Percentiles rank a stretch among this genome's conserved stretches.
Evolutionary conservation across 495 filamentous ascomycete species (phyloP).

Genomic region (Friedmanniomyces simplex): DNA sequence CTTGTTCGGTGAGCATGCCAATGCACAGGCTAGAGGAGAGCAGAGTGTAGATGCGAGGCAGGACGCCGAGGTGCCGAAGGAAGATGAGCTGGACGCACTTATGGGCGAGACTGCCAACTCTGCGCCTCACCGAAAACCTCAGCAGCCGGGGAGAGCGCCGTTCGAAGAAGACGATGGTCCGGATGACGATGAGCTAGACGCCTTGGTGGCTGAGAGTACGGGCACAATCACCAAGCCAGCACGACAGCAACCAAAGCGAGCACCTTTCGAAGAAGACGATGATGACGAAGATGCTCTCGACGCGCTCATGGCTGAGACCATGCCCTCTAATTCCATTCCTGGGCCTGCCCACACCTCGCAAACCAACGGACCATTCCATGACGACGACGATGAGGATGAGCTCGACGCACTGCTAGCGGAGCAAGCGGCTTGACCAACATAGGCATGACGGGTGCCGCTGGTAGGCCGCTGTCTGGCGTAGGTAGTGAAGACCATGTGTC

Average conservation of each 20-base stretch:
- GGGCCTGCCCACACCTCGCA: background rate
- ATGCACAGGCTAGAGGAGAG: background rate
- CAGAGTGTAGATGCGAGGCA: background rate
- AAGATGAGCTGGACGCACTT: slow-evolving; percentile 26
- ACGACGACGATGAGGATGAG: background rate
- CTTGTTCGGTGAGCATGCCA: background rate
- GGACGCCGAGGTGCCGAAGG: slow-evolving; percentile 11
- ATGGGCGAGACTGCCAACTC: slow-evolving; percentile 14
- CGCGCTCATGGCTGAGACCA: background rate
- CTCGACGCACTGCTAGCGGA: background rate
- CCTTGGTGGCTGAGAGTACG: slow-evolving; percentile 31
- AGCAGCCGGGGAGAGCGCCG: background rate
- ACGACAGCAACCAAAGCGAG: background rate
- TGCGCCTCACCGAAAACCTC: background rate
- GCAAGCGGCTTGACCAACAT: too few relatives aligned
- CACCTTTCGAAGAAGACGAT: background rate
- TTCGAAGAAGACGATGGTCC: slow-evolving; percentile 18
- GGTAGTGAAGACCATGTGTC: too few relatives aligned
- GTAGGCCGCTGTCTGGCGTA: too few relatives aligned
- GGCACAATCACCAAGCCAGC: background rate
- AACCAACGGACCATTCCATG: background rate
- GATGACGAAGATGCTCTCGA: background rate
- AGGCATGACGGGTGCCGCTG: too few relatives aligned
- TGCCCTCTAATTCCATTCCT: background rate
- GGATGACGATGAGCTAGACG: slow-evolving; percentile 40